Evolutionary conservation across 2,329 filamentous ascomycete genomes (phyloP).

Genomic region (Trichoderma cornu-damae): DNA sequence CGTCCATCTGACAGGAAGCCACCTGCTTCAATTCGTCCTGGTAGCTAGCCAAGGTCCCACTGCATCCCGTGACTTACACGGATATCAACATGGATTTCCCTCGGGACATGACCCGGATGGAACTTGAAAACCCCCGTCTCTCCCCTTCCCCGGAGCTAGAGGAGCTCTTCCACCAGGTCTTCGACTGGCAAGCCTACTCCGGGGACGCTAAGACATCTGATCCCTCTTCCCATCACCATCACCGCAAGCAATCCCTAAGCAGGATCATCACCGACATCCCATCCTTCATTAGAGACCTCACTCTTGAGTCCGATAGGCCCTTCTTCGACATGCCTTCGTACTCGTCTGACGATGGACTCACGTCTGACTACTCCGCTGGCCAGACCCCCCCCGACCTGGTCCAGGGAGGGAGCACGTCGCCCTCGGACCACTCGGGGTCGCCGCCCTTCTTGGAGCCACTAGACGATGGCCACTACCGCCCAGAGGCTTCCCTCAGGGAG

Average conservation of each 20-base stretch:
- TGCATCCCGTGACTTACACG: conserved; percentile 40
- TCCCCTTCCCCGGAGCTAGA: conserved; percentile 36
- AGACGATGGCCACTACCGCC: conserved; percentile 30
- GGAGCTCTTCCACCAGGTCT: conserved; percentile 34
- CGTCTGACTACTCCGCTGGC: conserved; percentile 32
- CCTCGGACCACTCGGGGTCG: conserved; percentile 38
- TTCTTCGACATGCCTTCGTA: conserved; percentile 34
- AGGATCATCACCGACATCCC: conserved; percentile 35
- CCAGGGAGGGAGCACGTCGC: conserved; percentile 37
- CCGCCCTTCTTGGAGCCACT: conserved; percentile 30
- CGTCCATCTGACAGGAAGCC: conserved; percentile 34
- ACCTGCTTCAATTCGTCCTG: conserved; percentile 35
- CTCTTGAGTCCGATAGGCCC: conserved; percentile 32
- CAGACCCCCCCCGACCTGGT: conserved; percentile 37
- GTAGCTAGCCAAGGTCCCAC: conserved; percentile 38
- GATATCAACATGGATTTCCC: conserved; percentile 37
- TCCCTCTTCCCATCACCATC: conserved; percentile 28
- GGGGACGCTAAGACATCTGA: conserved; percentile 30
- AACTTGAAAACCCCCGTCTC: conserved; percentile 35
- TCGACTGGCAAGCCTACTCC: conserved; percentile 37
- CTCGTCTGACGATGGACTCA: conserved; percentile 32
- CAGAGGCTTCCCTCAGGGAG: conserved; percentile 32
- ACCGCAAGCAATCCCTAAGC: conserved; percentile 29
- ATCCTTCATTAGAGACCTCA: conserved; percentile 32
- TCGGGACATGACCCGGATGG: conserved; percentile 34